These are phyloP conservation scores for Ambrosiella cleistominuta DNA, from an alignment of 2,329 filamentous ascomycete species.

Conservation along the genomic window DNA sequence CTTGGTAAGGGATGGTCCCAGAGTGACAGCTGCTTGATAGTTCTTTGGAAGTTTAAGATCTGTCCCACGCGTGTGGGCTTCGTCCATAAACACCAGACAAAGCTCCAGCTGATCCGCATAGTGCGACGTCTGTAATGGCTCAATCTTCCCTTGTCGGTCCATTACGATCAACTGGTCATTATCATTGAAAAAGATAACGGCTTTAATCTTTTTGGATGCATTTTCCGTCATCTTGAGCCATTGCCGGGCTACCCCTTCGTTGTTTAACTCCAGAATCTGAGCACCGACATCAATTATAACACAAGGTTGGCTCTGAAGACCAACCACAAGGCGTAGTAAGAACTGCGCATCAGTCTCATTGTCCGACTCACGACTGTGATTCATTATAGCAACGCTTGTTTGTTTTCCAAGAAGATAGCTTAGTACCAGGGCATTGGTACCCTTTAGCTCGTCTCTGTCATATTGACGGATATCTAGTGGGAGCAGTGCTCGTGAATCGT, in stretches of 20 bases:
- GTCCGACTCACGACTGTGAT: constrained; percentile 6
- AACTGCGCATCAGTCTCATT: constrained; percentile 20
- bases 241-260: constrained; percentile 30
- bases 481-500: constrained; percentile 41
- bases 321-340: constrained; percentile 28
- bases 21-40: constrained; percentile 48
- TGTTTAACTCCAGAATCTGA: constrained; percentile 46
- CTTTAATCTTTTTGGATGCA: constrained; percentile 11
- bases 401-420: constrained; percentile 36
- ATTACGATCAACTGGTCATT: constrained; percentile 37
- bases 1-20: constrained; percentile 48
- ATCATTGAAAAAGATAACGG: constrained; percentile 39
- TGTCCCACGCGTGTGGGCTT: constrained; percentile 52
- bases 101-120: constrained; percentile 36
- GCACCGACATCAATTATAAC: constrained; percentile 58
- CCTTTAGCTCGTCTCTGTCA: constrained; percentile 34
- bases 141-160: constrained; percentile 27
- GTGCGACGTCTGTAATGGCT: constrained; percentile 38
- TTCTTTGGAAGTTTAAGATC: constrained; percentile 43
- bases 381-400: constrained; percentile 26
- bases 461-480: constrained; percentile 38
- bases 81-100: constrained; percentile 52
- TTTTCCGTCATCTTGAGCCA: constrained; percentile 30
- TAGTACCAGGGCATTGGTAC: constrained; percentile 53
- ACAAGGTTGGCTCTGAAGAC: constrained; percentile 24